phyloP scores from a whole-genome alignment of 2,329 filamentous ascomycete species.

The Capronia epimyces region DNA sequence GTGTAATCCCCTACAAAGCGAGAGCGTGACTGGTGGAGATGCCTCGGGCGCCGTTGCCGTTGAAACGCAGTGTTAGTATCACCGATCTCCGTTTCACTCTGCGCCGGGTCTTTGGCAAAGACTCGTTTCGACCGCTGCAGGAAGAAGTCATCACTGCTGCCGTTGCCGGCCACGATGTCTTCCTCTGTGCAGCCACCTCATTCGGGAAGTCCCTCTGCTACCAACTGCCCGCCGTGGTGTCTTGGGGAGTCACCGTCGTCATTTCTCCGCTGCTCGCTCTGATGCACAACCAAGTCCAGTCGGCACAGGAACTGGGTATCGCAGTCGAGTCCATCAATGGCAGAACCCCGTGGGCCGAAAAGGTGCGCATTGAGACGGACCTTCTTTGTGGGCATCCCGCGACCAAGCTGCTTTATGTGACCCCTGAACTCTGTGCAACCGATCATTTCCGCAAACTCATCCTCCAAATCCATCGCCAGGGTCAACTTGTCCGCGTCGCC shows the following conservation, averaged over 20 bases:
- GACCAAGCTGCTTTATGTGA: constrained; percentile 83
- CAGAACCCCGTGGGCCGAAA: constrained; percentile 62
- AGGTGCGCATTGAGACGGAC: constrained; percentile 67
- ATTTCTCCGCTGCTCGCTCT: constrained; percentile 82
- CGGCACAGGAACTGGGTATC: constrained; percentile 67
- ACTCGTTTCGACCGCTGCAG: constrained; percentile 73
- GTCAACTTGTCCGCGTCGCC: constrained; percentile 78
- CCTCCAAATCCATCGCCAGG: constrained; percentile 67
- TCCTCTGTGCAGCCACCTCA: constrained; percentile 68
- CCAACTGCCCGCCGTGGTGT: constrained; percentile 81
- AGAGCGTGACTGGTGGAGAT: neutral
- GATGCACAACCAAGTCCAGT: constrained; percentile 92
- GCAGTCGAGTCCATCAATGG: constrained; percentile 83
- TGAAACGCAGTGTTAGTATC: constrained; percentile 12
- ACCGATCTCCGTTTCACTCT: constrained; percentile 69
- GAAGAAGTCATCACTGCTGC: constrained; percentile 81
- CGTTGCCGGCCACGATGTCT: constrained; percentile 80
- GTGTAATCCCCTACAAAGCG: no score
- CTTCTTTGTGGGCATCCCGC: constrained; percentile 81
- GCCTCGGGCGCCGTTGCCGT: constrained; percentile 4
- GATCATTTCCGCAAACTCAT: constrained; percentile 72
- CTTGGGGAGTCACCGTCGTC: constrained; percentile 83
- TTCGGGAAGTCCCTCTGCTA: constrained; percentile 95
- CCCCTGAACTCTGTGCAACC: constrained; percentile 77
- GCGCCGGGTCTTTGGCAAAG: constrained; percentile 66